Evolutionary conservation across 2,329 filamentous ascomycete genomes (phyloP).

Genomic region (Dactylellina leptospora): DNA sequence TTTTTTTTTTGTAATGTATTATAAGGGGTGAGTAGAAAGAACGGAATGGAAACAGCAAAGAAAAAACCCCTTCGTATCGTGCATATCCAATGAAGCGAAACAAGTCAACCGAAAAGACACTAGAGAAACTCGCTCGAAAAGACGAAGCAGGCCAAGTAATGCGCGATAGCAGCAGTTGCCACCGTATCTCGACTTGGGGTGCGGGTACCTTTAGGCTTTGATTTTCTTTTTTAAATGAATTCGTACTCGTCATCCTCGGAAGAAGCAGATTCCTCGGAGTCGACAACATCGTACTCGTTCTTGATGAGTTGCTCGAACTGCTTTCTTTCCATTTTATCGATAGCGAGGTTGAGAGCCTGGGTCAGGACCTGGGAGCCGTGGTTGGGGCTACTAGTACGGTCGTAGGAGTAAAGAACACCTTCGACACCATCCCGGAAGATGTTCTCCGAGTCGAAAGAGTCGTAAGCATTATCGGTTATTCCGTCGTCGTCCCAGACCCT

Average conservation of each 20-base stretch:
- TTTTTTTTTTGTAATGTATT: too few relatives aligned
- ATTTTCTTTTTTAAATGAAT: conserved; percentile 33
- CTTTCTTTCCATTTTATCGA: conserved; percentile 57
- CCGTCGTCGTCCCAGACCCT: conserved; percentile 36
- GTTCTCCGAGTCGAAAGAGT: conserved; percentile 54
- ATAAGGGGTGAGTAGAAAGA: background rate
- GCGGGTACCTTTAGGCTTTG: conserved; percentile 10
- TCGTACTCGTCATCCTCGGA: conserved; percentile 52
- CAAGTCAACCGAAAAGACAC: background rate
- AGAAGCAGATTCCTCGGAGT: conserved; percentile 52
- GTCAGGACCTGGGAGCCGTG: conserved; percentile 54
- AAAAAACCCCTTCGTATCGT: background rate
- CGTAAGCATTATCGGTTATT: conserved; percentile 44
- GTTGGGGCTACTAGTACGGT: conserved; percentile 52
- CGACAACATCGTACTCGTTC: conserved; percentile 56
- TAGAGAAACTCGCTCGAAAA: conserved; percentile 22
- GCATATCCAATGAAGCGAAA: conserved; percentile 15
- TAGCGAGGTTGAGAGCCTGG: conserved; percentile 55
- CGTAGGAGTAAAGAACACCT: conserved; percentile 56
- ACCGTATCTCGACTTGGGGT: background rate
- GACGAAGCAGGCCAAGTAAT: background rate
- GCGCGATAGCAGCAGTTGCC: background rate
- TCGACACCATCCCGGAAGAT: conserved; percentile 52
- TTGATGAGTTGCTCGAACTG: conserved; percentile 57
- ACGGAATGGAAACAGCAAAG: background rate